Evolutionary conservation across 2,329 filamentous ascomycete genomes (phyloP), one percentile per base, ranked within the genome.

Genomic region (Polytolypa hystricis): DNA sequence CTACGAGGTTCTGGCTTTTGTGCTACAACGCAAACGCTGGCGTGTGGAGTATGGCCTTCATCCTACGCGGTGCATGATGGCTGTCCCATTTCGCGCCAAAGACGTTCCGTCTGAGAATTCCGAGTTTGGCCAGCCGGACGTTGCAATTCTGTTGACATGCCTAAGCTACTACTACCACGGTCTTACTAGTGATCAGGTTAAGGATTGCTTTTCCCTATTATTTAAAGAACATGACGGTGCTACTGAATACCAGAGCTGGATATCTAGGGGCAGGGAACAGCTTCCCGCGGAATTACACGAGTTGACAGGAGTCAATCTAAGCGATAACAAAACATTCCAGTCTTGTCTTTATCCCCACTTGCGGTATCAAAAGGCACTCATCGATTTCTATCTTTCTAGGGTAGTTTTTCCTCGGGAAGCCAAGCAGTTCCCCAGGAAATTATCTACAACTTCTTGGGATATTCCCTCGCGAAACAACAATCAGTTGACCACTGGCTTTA

Each of bases 371-470:
- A 47, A 41, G 14, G 36, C 20, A 9, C 30, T 37, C 4, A 63
- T 81, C 2, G 71, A 84, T 41, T 81, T 73, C 41, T 83, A 69
- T 46, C 51, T 84, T 0, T 54, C 55, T 0, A 51, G 59, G 3
- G 50, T 74, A 0, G 66, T 77, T 0, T 81, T 81, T 41, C 64
- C 73, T 0, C 71, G 65, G 15, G 67, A 76, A 11, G 67, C 71
- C 40, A 73, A 67, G n/a, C 70, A 79, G 38, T 81, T 79, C 28
- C 67, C 70, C 0, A 38, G 63, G 4, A 81, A 79, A 39, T 54
- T 81, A 0, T 73, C 70, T 0, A 66, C 71, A 0, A 81, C 76
- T 0, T 76, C 74, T 0, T 81, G 76, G 77, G 75, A 82, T 35
- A 53, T 81, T 12, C 72, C 60, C 0, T 18, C 18, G n/a, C 51